Evolutionary conservation across 768 basidiomycete species (phyloP), one percentile per base, ranked within the genome.

Genomic region (Sarcodon sp.): DNA sequence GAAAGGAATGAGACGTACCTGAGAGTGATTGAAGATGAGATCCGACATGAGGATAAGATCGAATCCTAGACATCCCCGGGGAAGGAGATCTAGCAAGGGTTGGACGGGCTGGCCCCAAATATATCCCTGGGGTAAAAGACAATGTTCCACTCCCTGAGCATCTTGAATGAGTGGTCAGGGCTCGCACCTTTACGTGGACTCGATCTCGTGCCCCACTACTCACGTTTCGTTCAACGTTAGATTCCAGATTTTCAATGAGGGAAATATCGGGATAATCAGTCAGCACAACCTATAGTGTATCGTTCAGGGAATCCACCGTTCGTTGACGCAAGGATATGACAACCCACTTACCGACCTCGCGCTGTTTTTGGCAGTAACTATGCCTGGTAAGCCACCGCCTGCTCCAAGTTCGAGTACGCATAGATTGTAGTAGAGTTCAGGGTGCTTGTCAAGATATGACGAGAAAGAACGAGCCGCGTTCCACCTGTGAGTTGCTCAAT

Each of bases 11-110:
- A 10, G 9, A 50, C 68, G 34, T 52, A 84, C 89, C 69, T 93
- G 89, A 1, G 91, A 91, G 55, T 94, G 92, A 55, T 93, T 96
- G 65, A 94, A 96, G 33, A 97, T 77, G 33, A 98, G 77, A 64
- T 98, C 93, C 1, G 90, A 93, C 48, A 97, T 70, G 51, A 98
- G 80, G 47, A 97, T 73, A 16, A 94, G 58, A 56, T 94, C 80
- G 57, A 88, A 97, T 32, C 66, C 64, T 6, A 48, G 36, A 21
- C 51, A 51, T 31, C 46, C 31, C 31, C 39, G 50, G 2, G 45
- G 58, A 7, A 66, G 55, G 6, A 58, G 45, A 7, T 62, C 61
- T 1, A 80, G 54, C 6, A 87, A 64, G 0, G 68, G 61, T 7
- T 64, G 50, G 3, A 79, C 68, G 0, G 76, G 57, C 10, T 71